Evolutionary conservation across 2,329 filamentous ascomycete species (phyloP), one percentile per base, ranked within the genome.

Genomic region (Colletotrichum sojae): DNA sequence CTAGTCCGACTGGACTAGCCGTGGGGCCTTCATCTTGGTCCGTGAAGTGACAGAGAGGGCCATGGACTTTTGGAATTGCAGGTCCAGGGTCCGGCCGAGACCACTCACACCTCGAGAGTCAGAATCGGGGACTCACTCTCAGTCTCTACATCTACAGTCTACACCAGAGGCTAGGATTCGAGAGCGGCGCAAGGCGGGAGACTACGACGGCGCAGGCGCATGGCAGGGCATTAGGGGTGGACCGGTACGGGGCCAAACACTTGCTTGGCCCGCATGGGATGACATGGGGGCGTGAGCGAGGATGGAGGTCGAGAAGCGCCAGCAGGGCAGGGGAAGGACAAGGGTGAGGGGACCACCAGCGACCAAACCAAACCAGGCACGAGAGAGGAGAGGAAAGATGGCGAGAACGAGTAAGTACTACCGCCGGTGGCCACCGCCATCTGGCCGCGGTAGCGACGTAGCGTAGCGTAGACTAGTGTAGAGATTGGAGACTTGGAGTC

Each of bases 11-110:
- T 69, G 52, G 65, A 49, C 16, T 46, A 67, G 57, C 59, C 60
- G 60, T 63, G 65, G 66, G 66, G 54, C 53, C 61, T 69, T 69
- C 61, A 65, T 69, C 54, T 69, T 65, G 61, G 66, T 36, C 31
- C 10, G 31, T 36, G 10, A 36, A 36, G 31, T 54, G 40, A 49
- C 40, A 22, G 22, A 62, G 40, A 36, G 31, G 18, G 36, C 20
- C 51, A 67, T 45, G 63, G 51, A 31, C 60, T 54, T 61, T 64
- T 64, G 53, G 65, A 58, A 64, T 58, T 65, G 65, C 48, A 59
- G 54, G 62, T 59, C 54, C 55, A 53, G 59, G 59, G 62, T 57
- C 49, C 60, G 65, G 65, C 48, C 53, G 65, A 67, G 52, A 48
- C 60, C 61, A 53, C 31, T 63, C 54, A 40, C 65, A 60, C 57